Conservation (phyloP, 208 protist genomes). For the Trypanosoma theileri region DNA sequence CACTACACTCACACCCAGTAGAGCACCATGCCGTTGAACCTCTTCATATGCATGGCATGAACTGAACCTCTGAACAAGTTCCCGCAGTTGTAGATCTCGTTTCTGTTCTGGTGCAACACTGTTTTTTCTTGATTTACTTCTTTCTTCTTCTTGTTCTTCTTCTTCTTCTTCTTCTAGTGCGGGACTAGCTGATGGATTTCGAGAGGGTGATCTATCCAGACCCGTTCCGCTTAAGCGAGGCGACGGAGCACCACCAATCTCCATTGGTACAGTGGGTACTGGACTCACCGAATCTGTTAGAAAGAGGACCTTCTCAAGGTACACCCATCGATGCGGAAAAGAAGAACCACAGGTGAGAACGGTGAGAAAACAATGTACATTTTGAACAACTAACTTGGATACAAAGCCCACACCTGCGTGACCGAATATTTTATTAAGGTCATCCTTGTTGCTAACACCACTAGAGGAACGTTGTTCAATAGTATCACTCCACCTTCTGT, state of each 20-base stretch:
- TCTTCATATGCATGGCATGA: conserved; percentile 9
- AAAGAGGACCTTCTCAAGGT: conserved; percentile 23
- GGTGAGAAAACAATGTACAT: conserved; percentile 15
- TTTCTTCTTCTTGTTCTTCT: not conserved
- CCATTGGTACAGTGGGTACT: conserved; percentile 9
- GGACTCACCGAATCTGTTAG: conserved; percentile 10
- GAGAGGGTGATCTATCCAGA: not conserved
- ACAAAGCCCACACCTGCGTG: conserved; percentile 6
- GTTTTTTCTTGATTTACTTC: not conserved
- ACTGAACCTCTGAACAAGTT: conserved; percentile 8
- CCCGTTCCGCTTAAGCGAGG: conserved; percentile 7
- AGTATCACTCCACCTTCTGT: not conserved
- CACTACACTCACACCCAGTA: conserved; percentile 4
- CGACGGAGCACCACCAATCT: not conserved
- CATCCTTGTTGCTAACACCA: not conserved
- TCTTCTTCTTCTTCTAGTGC: conserved; percentile 5
- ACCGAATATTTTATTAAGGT: not conserved
- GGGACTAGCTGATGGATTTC: not conserved
- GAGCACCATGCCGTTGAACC: not conserved
- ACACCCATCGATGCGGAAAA: not conserved
- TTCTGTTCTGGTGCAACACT: not conserved
- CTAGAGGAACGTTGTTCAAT: not conserved
- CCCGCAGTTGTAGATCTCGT: not conserved
- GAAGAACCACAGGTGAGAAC: not conserved
- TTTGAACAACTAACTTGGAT: conserved; percentile 11